These are phyloP conservation scores for Waitea zeae DNA, from an alignment of 1,284 basidiomycete genomes.

Conservation along the genomic window DNA sequence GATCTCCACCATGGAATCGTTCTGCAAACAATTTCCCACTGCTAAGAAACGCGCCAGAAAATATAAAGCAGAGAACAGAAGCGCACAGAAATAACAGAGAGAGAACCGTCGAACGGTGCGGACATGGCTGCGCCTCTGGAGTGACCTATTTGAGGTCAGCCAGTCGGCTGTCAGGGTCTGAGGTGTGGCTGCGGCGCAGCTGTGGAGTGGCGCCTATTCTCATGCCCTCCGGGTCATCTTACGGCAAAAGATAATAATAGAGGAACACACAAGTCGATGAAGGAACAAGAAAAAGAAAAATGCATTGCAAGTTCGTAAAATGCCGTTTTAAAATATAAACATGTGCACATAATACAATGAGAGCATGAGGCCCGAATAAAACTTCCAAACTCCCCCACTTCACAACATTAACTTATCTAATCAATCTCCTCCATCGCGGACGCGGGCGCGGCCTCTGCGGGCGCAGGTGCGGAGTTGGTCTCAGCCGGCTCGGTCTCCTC, in stretches of 20 bases:
- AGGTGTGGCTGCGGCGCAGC: too few species aligned
- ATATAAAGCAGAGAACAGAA: too few species aligned
- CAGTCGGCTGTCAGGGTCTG: too few species aligned
- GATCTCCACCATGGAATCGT: constrained; percentile 70
- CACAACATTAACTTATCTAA: too few species aligned
- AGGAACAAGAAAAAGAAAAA: not conserved
- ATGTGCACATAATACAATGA: not conserved
- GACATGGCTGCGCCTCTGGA: too few species aligned
- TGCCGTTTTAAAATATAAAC: not conserved
- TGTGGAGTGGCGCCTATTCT: too few species aligned
- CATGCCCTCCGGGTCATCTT: too few species aligned
- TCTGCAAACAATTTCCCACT: constrained; percentile 18
- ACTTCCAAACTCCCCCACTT: not conserved
- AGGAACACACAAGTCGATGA: not conserved
- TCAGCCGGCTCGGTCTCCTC: constrained; percentile 16
- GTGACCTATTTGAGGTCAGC: too few species aligned
- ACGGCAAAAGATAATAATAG: too few species aligned
- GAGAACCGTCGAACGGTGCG: constrained; percentile 17
- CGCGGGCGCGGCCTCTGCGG: constrained; percentile 37
- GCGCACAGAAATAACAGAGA: constrained; percentile 28
- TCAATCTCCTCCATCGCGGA: constrained; percentile 83
- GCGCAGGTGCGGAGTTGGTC: constrained; percentile 16
- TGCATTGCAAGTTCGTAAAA: not conserved
- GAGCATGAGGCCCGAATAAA: not conserved
- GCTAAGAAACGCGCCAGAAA: too few species aligned